Evolutionary conservation across 2,329 filamentous ascomycete genomes (phyloP).

Genomic region (Alternaria hordeiaustralica): DNA sequence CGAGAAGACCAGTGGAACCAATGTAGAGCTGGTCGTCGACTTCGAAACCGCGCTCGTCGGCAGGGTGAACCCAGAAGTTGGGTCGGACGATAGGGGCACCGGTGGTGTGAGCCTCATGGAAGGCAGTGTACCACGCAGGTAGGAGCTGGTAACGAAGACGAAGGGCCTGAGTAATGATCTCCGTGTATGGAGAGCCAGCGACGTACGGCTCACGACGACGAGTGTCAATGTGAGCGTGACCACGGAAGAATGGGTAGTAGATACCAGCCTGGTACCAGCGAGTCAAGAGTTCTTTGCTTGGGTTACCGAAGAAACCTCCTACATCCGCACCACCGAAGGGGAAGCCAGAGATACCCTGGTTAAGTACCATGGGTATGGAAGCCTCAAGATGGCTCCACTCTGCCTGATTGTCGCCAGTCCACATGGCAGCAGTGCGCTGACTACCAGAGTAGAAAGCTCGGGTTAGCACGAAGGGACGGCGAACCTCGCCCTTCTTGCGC

Average conservation of each 20-base stretch:
- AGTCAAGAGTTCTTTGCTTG: conserved; percentile 86
- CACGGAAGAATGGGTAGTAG: conserved; percentile 98
- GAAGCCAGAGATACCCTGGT: conserved; percentile 89
- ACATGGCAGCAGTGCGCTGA: conserved; percentile 92
- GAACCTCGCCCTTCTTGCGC: conserved; percentile 83
- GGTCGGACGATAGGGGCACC: conserved; percentile 89
- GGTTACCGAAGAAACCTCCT: conserved; percentile 97
- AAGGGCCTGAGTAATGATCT: conserved; percentile 85
- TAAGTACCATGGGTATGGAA: conserved; percentile 90
- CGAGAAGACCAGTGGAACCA: conserved; percentile 86
- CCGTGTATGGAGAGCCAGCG: conserved; percentile 80
- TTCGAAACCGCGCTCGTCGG: conserved; percentile 83
- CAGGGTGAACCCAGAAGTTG: conserved; percentile 90
- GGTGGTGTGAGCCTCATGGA: conserved; percentile 83
- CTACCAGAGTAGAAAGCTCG: conserved; percentile 91
- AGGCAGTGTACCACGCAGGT: conserved; percentile 95
- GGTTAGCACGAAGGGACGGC: conserved; percentile 90
- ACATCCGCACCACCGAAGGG: conserved; percentile 96
- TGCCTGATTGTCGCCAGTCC: conserved; percentile 97
- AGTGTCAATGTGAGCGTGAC: conserved; percentile 94
- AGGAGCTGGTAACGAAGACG: conserved; percentile 88
- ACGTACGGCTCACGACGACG: conserved; percentile 94
- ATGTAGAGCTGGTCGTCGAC: conserved; percentile 95
- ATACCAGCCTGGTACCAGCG: conserved; percentile 97
- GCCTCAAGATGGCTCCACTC: conserved; percentile 90